Conservation (phyloP, 2,329 filamentous ascomycete genomes). For the Cryphonectria parasitica region DNA sequence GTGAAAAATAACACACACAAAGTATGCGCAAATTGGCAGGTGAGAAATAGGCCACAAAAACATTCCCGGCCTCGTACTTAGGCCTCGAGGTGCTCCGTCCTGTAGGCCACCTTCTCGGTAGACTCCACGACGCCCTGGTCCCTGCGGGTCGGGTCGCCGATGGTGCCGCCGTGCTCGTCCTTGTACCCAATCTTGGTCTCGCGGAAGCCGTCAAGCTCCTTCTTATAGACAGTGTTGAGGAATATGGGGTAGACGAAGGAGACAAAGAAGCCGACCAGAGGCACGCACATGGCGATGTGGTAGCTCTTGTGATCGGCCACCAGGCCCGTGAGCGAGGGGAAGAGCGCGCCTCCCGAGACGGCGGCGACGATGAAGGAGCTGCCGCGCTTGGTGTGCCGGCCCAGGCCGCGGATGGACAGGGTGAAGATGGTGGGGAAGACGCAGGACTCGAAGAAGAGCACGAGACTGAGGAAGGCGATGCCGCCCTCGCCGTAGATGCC, state of each 20-base stretch:
- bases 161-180: constrained; percentile 25
- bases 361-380: constrained; percentile 71
- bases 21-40: neutral
- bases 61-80: neutral
- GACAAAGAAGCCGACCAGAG: constrained; percentile 59
- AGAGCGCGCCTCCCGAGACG: constrained; percentile 71
- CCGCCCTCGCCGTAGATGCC: constrained; percentile 48
- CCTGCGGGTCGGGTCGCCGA: constrained; percentile 19
- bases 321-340: constrained; percentile 70
- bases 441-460: constrained; percentile 77
- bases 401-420: constrained; percentile 72
- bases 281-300: constrained; percentile 67
- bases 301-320: constrained; percentile 66
- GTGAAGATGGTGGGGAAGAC: constrained; percentile 83
- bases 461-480: constrained; percentile 65
- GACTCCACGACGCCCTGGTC: constrained; percentile 7
- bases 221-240: constrained; percentile 60
- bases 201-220: constrained; percentile 57
- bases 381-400: constrained; percentile 74
- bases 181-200: constrained; percentile 43
- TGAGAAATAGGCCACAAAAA: neutral
- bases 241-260: constrained; percentile 58
- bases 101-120: constrained; percentile 20
- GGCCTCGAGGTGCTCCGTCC: constrained; percentile 23
- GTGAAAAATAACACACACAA: neutral